Base-by-base conservation (phyloP, 371 early-diverging fungal species). In the Mucor indicus region DNA sequence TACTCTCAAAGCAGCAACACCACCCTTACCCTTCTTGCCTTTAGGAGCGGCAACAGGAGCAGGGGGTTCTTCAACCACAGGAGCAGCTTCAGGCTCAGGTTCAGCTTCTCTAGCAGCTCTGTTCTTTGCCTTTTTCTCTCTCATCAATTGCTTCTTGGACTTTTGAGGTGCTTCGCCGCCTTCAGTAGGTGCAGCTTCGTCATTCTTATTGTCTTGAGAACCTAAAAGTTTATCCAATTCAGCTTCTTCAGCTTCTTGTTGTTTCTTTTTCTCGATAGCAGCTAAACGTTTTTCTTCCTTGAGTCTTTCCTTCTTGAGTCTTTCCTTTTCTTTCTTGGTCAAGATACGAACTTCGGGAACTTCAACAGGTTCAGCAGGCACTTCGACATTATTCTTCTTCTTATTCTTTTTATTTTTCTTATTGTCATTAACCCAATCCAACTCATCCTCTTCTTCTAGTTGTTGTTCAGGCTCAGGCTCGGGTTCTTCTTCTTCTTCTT, bases 201-300 rank as follows among this genome's bases (percentile, higher is more conserved):
- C 47, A 9, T 46, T 37, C 30, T 63, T 54, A 10, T 33, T 33
- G n/a, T 48, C 60, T 8, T 69, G 58, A 23, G 55, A 21, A 42
- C 67, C 67, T 1, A 72, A 44, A 19, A 61, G 23, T 35, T 64
- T 55, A 32, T 70, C 44, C 12, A 67, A 47, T 46, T 66, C 72
- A 35, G 67, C 65, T 3, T 67, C 71, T 46, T 65, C 65, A 20
- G 60, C 75, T 23, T 62, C 59, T 39, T 71, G 62, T 44, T 67
- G 45, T 21, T 60, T 53, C 53, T 66, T 70, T 67, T 74, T 72
- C 48, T 74, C 73, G 5, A 66, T 45, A 23, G 70, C 73, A 30
- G 77, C 77, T 42, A 72, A 53, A 43, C 74, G 68, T 27, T 75
- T 75, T 17, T 72, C 75, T 62, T 76, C 75, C 50, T 70, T 72